Evolutionary conservation across 176 grass and related monocot genomes (phyloP), one percentile per base, ranked within the genome.

Genomic region (Tillandsia leiboldiana): DNA sequence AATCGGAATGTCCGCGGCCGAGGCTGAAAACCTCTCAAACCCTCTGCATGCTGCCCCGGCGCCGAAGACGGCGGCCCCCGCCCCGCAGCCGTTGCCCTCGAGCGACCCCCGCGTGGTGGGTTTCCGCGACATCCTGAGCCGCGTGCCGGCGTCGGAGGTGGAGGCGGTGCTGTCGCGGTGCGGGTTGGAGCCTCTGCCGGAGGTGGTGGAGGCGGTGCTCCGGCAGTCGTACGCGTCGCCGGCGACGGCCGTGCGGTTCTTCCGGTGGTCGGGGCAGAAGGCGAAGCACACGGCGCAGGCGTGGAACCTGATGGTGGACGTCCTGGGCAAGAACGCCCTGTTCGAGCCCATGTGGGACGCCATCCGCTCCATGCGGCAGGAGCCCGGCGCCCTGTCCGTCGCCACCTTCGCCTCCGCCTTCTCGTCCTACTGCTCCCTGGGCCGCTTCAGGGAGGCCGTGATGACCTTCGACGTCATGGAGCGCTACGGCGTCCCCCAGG

Each of bases 301-400:
- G n/a, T 91, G 92, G 85, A 91, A 96, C 80, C 81, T 89, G 26
- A 84, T 96, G 50, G 79, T 96, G 53, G 88, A 91, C 72, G 82
- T 96, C 72, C 85, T 96, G 26, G 85, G 92, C 15, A 88, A 96
- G 71, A 87, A 84, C 24, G 65, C 51, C 74, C 80, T 91, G 54
- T 91, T 87, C 75, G 83, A 96, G 12, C 59, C 80, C 79, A 88
- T 91, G 85, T 96, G 92, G 92, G 88, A 91, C 28, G 79, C 85
- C 66, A 70, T 91, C 62, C 68, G 75, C 69, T 86, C 88, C 83
- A 96, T 96, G 88, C 26, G 42, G 3, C 65, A 78, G 66, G 88
- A 91, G 68, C 64, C 68, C 62, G 70, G 11, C 0, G 75, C 13
- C 2, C 71, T 96, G 72, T 82, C 80, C 49, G 53, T 79, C 47